Percentiles rank a stretch among this genome's conserved stretches.
These are phyloP conservation scores for Rhinocladiella similis DNA, from an alignment of 2,329 filamentous ascomycete genomes.

Conservation along the genomic window DNA sequence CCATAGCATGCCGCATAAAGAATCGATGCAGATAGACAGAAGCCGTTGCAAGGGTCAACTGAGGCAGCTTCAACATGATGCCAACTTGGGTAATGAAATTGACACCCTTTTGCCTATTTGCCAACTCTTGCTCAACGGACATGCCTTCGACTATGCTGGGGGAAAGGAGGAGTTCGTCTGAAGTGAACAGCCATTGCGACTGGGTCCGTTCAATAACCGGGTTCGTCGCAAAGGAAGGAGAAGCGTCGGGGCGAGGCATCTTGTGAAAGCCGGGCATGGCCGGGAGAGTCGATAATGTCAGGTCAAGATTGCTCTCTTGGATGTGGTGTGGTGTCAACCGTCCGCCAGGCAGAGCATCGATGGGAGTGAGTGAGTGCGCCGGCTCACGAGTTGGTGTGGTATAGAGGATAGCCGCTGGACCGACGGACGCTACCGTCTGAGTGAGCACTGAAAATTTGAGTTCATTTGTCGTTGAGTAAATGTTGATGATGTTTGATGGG, in stretches of 20 bases:
- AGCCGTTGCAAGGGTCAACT: constrained; percentile 88
- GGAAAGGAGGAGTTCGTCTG: constrained; percentile 76
- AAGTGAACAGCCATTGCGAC: constrained; percentile 85
- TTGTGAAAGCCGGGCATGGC: constrained; percentile 23
- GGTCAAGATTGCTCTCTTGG: background rate
- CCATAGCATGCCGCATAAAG: constrained; percentile 85
- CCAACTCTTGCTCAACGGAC: constrained; percentile 71
- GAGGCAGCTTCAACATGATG: constrained; percentile 86
- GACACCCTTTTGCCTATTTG: constrained; percentile 83
- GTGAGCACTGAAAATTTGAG: too few species aligned
- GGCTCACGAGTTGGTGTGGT: too few species aligned
- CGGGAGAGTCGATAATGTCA: background rate
- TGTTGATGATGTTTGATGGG: too few species aligned
- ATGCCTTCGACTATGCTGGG: constrained; percentile 86
- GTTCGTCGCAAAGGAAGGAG: constrained; percentile 16
- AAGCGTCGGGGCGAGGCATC: constrained; percentile 8
- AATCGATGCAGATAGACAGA: constrained; percentile 95
- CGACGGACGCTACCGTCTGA: too few species aligned
- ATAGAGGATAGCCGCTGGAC: too few species aligned
- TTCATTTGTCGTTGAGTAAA: too few species aligned
- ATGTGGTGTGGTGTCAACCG: background rate
- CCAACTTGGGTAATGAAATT: constrained; percentile 96
- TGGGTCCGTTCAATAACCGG: constrained; percentile 49
- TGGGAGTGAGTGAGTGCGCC: too few species aligned
- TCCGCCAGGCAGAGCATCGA: too few species aligned